Conservation (phyloP, 805 yeast genomes). For the Myxozyma mucilagina region DNA sequence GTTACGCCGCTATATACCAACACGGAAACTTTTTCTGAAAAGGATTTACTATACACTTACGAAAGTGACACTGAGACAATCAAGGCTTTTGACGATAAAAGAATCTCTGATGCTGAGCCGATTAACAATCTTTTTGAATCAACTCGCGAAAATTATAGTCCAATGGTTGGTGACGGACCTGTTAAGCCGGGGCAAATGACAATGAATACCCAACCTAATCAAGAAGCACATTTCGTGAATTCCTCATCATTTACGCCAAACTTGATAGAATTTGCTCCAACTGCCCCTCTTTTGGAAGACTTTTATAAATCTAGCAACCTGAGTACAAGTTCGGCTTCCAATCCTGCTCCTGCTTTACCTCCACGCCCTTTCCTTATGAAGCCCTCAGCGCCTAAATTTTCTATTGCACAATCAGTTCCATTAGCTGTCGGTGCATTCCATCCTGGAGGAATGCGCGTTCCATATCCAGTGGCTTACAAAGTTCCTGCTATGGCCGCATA, state of each 20-base stretch:
- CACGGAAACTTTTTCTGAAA: conserved; percentile 1
- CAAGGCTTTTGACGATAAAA: neutral
- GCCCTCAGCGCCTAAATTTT: neutral
- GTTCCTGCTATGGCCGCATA: conserved; percentile 5
- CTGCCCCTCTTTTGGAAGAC: conserved; percentile 2
- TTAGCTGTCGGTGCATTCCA: conserved; percentile 2
- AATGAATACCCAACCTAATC: neutral
- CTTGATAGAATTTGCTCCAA: neutral
- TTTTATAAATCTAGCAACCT: neutral
- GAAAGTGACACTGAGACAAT: conserved; percentile 4
- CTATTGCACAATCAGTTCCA: conserved; percentile 1
- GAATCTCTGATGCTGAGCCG: neutral
- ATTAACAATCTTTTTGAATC: conserved; percentile 8
- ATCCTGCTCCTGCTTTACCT: conserved; percentile 5
- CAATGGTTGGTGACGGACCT: neutral
- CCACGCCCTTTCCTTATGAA: conserved; percentile 1
- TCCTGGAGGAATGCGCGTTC: conserved; percentile 6
- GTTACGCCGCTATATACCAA: conserved; percentile 9
- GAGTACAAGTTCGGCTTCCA: neutral
- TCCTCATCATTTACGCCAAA: neutral
- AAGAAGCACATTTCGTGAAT: neutral
- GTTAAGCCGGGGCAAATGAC: neutral
- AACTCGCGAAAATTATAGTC: neutral
- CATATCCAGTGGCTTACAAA: conserved; percentile 9
- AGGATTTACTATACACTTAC: neutral